Percentiles rank a stretch among this genome's conserved stretches.
Evolutionary conservation across 1,139 yeast species (phyloP).

Genomic region (Suhomyces coccinellae): DNA sequence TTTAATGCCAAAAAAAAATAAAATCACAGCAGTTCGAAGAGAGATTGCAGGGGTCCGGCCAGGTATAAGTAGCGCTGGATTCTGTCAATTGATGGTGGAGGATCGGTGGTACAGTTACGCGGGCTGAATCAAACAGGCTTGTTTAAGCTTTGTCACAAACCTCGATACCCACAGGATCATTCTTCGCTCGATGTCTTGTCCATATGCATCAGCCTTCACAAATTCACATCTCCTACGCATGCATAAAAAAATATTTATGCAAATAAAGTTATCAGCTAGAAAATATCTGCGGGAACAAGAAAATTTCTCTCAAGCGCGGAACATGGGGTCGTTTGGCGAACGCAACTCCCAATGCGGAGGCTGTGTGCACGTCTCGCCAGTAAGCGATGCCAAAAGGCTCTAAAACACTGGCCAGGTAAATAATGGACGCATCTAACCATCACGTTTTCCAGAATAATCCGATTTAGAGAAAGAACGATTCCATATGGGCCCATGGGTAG

Average conservation of each 20-base stretch:
- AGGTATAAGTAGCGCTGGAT: background rate
- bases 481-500: background rate
- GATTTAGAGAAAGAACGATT: constrained; percentile 1
- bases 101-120: background rate
- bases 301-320: constrained; percentile 2
- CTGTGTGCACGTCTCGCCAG: constrained; percentile 1
- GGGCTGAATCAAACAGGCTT: background rate
- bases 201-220: constrained; percentile 3
- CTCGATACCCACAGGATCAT: constrained; percentile 1
- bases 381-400: constrained; percentile 4
- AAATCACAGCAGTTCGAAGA: background rate
- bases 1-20: constrained; percentile 3
- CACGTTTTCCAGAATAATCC: background rate
- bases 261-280: constrained; percentile 2
- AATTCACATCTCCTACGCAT: constrained; percentile 4
- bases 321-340: constrained; percentile 3
- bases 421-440: no score
- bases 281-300: constrained; percentile 4
- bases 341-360: background rate
- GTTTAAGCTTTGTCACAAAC: constrained; percentile 4
- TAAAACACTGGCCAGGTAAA: background rate
- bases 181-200: constrained; percentile 7
- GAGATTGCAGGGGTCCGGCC: background rate
- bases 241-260: constrained; percentile 4
- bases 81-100: background rate